Evolutionary conservation across 1,284 basidiomycete genomes (phyloP).

Genomic region (Hemileia vastatrix): DNA sequence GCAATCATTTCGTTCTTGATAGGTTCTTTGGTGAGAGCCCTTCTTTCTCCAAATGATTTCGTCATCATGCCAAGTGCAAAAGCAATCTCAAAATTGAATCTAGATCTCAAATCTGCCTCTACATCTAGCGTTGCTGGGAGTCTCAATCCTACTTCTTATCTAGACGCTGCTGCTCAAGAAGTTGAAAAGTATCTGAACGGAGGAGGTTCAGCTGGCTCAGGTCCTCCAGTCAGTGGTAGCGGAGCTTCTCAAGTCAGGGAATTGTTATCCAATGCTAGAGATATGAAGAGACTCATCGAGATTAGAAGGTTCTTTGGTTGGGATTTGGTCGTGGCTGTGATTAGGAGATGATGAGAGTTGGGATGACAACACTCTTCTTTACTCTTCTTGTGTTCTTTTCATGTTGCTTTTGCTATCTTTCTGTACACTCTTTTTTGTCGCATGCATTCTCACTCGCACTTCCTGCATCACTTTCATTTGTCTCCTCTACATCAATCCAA

Average conservation of each 20-base stretch:
- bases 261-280: constrained; percentile 17
- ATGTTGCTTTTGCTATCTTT: no score
- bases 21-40: constrained; percentile 74
- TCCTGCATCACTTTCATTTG: no score
- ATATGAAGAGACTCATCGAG: constrained; percentile 24
- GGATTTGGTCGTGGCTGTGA: constrained; percentile 26
- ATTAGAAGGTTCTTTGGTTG: constrained; percentile 24
- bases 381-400: neutral
- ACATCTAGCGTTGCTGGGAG: neutral
- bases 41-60: constrained; percentile 84
- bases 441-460: no score
- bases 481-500: no score
- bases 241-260: neutral
- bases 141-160: neutral
- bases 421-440: no score
- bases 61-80: constrained; percentile 54
- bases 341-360: neutral
- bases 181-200: constrained; percentile 15
- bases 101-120: neutral
- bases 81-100: neutral
- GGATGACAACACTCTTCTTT: neutral
- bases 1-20: constrained; percentile 81
- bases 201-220: neutral
- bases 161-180: constrained; percentile 21
- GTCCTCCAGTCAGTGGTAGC: neutral